phyloP scores from a whole-genome alignment of 768 basidiomycete species.

The Rhizopogon vinicolor region DNA sequence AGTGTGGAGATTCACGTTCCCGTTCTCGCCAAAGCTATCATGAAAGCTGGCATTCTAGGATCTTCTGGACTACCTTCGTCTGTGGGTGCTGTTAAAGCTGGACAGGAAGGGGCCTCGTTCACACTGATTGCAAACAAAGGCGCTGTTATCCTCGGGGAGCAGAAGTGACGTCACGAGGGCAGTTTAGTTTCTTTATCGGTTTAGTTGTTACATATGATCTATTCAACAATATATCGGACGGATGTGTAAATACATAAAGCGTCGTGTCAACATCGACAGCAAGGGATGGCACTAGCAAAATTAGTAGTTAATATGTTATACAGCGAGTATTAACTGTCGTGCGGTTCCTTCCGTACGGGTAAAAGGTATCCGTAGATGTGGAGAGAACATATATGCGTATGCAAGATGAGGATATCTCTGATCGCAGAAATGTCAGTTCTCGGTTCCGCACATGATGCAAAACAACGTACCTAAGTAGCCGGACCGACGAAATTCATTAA shows the following conservation, averaged over 20 bases:
- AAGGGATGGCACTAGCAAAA: background rate
- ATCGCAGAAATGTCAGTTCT: background rate
- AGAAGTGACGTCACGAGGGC: background rate
- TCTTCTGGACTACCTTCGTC: conserved; percentile 41
- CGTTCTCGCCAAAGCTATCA: conserved; percentile 50
- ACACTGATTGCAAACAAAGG: conserved; percentile 56
- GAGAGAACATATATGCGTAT: background rate
- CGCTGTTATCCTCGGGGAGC: conserved; percentile 34
- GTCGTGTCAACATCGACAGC: background rate
- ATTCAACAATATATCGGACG: too few relatives aligned
- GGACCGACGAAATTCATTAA: background rate
- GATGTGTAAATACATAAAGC: background rate
- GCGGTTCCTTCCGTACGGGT: background rate
- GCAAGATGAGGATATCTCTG: background rate
- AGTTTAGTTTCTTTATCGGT: background rate
- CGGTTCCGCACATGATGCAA: background rate
- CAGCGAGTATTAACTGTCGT: background rate
- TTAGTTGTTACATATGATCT: too few relatives aligned
- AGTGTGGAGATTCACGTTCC: conserved; percentile 47
- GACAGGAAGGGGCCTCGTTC: conserved; percentile 35
- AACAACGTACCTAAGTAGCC: background rate
- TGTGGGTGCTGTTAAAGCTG: conserved; percentile 37
- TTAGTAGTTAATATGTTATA: background rate
- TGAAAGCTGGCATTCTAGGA: conserved; percentile 51
- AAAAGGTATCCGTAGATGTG: background rate